phyloP scores from a whole-genome alignment of 352 stramenopile genomes.

The Phytopythium oedochilum region DNA sequence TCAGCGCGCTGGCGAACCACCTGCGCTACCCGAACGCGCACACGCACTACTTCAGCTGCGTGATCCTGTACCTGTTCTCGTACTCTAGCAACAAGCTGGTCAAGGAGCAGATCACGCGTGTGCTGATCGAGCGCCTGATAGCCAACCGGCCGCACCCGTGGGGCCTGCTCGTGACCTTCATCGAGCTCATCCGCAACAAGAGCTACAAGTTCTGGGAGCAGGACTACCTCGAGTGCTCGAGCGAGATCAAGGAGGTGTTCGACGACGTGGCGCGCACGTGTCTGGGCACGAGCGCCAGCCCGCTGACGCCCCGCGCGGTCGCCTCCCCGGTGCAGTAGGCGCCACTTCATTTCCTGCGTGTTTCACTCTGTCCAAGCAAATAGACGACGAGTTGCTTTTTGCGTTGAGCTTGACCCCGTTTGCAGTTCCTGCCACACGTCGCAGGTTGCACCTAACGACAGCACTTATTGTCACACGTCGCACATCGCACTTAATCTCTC shows the following conservation, averaged over 20 bases:
- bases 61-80: constrained; percentile 98
- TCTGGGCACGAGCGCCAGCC: constrained; percentile 56
- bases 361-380: too few species aligned
- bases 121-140: constrained; percentile 98
- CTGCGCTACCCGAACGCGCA: constrained; percentile 98
- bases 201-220: constrained; percentile 99
- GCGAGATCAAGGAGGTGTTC: constrained; percentile 99
- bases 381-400: too few species aligned
- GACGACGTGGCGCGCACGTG: constrained; percentile 96
- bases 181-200: constrained; percentile 99
- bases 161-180: constrained; percentile 98
- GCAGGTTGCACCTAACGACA: too few species aligned
- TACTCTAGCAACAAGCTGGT: constrained; percentile 95
- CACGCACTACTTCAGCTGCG: constrained; percentile 99
- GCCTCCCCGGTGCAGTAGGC: neutral
- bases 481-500: neutral
- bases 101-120: constrained; percentile 97
- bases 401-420: too few species aligned
- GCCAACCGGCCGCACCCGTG: constrained; percentile 98
- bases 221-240: constrained; percentile 97
- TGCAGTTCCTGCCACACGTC: too few species aligned
- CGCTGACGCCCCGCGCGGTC: constrained; percentile 14
- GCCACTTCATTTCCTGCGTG: too few species aligned
- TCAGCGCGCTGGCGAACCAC: constrained; percentile 99
- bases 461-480: constrained; percentile 3